Evolutionary conservation across 1,284 basidiomycete species (phyloP), one percentile per base, ranked within the genome.

Genomic region (Athelia psychrophila): DNA sequence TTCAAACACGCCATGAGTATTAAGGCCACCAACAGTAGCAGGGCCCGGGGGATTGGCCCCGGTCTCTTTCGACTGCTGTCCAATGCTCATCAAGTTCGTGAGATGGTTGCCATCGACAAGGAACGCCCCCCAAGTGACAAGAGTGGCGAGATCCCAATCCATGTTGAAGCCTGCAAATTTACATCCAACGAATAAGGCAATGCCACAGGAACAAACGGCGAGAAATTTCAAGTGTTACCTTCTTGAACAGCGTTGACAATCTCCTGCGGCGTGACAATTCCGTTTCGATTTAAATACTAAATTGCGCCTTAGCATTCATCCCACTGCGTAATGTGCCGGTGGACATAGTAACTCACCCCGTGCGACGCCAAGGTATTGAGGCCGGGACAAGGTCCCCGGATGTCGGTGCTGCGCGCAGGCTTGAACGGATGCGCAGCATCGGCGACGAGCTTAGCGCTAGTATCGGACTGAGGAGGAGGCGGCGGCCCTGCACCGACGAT

Each of bases 81-180:
- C 38, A 42, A 42, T 42, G 38, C 38, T 42, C 38, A 42, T 42
- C 38, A 42, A n/a, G 38, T 42, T 42, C 9, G 38, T 42, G 20
- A 42, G 38, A 42, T 42, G 38, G 20, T 42, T 42, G 6, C 38
- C 38, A 42, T 42, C 38, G 9, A 42, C 38, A 6, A 42, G 38
- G n/a, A 42, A 42, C 5, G 38, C 38, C 6, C 38, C 38, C 38
- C 38, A 42, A 9, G 38, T 22, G 8, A 42, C 38, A 16, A 42
- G 20, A 42, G n/a, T 16, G n/a, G 38, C 38, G 6, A 42, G 38
- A 42, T 42, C 38, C 6, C n/a, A 8, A 16, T 5, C 38, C 38
- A 42, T 42, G 38, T 42, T 42, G 38, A 42, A 42, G n/a, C 38
- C 38, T 42, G n/a, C 20, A 42, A 42, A 42, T 5, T 22, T 18